A percentile compares a stretch with the other conserved stretches of the same genome.
Conservation (phyloP, 495 filamentous ascomycete genomes). For the Elaphomyces granulatus region DNA sequence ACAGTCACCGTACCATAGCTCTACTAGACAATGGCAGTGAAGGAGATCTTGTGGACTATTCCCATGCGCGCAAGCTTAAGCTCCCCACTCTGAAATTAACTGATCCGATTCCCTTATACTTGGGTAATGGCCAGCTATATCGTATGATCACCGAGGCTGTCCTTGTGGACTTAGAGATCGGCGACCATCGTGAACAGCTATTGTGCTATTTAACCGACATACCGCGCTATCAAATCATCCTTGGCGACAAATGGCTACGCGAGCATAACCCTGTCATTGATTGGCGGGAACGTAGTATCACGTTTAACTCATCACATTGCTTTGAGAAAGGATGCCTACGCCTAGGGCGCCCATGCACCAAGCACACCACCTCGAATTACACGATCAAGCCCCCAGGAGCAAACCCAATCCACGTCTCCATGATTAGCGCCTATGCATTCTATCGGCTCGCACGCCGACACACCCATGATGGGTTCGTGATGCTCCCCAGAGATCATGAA, state of each 20-base stretch:
- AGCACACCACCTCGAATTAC: background rate
- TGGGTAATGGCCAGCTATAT: background rate
- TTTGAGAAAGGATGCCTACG: background rate
- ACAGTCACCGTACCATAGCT: background rate
- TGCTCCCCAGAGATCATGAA: background rate
- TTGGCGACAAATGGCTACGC: background rate
- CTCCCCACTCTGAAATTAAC: background rate
- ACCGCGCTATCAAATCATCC: background rate
- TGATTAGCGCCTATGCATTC: background rate
- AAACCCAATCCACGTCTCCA: background rate
- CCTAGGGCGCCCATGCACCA: background rate
- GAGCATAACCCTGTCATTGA: background rate
- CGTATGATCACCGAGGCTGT: background rate
- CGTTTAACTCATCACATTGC: background rate
- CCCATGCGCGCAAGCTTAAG: background rate
- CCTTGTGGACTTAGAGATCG: background rate
- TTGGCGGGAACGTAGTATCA: background rate
- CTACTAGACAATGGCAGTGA: background rate
- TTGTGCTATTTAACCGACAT: background rate
- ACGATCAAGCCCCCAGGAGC: background rate
- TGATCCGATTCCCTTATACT: background rate
- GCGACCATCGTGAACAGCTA: background rate
- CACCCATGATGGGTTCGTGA: background rate
- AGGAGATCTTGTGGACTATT: background rate
- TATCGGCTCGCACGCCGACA: background rate